Evolutionary conservation across 495 filamentous ascomycete genomes (phyloP).

Genomic region (Penicillium robsamsonii): DNA sequence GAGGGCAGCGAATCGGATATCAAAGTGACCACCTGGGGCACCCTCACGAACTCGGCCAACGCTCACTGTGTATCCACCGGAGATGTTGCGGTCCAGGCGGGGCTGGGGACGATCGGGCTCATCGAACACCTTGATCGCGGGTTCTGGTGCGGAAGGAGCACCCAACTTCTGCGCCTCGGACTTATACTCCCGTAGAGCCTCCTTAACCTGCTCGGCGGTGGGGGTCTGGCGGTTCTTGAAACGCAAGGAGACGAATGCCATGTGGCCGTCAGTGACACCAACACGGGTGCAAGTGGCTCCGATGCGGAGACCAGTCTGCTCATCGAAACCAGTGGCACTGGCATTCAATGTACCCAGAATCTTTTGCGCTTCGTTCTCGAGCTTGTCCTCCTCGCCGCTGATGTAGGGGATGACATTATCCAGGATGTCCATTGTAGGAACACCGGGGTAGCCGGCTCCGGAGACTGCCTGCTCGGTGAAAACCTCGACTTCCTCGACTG

Average conservation of each 20-base stretch:
- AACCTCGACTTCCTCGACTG: conserved; percentile 70
- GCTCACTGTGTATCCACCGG: conserved; percentile 74
- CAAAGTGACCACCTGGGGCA: conserved; percentile 72
- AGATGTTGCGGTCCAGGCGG: conserved; percentile 73
- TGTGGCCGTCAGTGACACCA: conserved; percentile 80
- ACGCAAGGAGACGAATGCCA: conserved; percentile 73
- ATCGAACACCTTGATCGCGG: conserved; percentile 74
- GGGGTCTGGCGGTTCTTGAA: conserved; percentile 59
- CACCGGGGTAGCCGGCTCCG: conserved; percentile 84
- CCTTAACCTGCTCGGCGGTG: conserved; percentile 62
- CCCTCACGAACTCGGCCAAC: conserved; percentile 73
- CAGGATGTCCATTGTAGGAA: conserved; percentile 68
- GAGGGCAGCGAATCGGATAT: conserved; percentile 78
- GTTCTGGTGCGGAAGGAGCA: conserved; percentile 71
- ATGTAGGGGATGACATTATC: conserved; percentile 89
- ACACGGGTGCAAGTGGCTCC: conserved; percentile 83
- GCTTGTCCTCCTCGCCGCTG: conserved; percentile 85
- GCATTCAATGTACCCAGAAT: conserved; percentile 70
- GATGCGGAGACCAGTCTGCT: conserved; percentile 62
- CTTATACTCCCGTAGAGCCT: conserved; percentile 68
- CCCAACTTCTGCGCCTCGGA: conserved; percentile 72
- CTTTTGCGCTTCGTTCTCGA: conserved; percentile 82
- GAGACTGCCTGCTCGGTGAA: conserved; percentile 88
- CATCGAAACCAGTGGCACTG: conserved; percentile 62
- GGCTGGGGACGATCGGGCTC: conserved; percentile 81